Conservation (phyloP, 768 basidiomycete species). For the Rhodotorula graminis region DNA sequence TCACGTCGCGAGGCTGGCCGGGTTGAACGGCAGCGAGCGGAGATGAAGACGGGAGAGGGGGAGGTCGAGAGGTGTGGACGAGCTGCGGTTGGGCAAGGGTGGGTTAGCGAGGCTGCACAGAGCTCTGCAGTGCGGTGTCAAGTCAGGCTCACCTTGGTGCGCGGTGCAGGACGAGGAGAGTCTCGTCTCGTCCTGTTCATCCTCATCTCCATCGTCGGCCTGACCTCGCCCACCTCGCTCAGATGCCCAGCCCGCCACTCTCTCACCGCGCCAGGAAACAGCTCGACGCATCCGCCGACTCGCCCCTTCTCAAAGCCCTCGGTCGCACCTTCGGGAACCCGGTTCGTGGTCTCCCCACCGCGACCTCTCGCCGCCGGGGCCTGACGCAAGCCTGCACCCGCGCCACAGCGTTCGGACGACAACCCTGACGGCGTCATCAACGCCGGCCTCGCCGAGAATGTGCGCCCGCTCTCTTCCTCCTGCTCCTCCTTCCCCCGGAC, state of each 20-base stretch:
- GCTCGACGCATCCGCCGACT: neutral
- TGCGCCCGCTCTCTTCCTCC: neutral
- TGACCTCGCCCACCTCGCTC: neutral
- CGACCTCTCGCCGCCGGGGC: neutral
- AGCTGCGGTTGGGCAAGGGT: neutral
- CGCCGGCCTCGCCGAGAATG: constrained; percentile 33
- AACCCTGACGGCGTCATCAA: constrained; percentile 30
- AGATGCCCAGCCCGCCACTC: neutral
- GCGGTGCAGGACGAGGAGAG: too few species aligned
- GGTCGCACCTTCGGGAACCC: constrained; percentile 17
- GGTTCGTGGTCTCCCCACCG: neutral
- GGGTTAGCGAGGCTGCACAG: too few species aligned
- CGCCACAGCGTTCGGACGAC: neutral
- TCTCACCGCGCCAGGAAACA: neutral
- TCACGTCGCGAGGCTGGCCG: neutral
- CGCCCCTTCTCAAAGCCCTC: constrained; percentile 10
- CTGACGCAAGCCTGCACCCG: too few species aligned
- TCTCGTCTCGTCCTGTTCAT: too few species aligned
- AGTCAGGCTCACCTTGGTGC: too few species aligned
- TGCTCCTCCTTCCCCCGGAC: neutral
- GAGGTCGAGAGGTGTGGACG: neutral
- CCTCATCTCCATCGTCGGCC: neutral
- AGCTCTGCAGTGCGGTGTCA: too few species aligned
- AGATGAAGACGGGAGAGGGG: neutral
- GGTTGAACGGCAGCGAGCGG: neutral